Percentiles rank a stretch among this genome's conserved stretches.
phyloP scores from a whole-genome alignment of 345 rosid genomes.

The Arabidopsis thaliana region DNA sequence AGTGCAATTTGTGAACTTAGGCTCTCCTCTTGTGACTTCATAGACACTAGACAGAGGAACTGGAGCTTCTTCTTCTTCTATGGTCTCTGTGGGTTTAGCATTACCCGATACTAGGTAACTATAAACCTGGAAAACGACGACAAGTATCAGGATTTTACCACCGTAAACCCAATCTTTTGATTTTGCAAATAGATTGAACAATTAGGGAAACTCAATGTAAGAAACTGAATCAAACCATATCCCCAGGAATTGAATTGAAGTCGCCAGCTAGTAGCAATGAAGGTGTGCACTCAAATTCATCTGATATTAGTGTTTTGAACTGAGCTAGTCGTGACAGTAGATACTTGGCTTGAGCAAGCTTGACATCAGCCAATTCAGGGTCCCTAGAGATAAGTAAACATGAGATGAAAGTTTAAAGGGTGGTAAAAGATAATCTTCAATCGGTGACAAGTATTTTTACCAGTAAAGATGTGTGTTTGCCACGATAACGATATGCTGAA shows the following conservation, averaged over 20 bases:
- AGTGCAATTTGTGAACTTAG: constrained; percentile 87
- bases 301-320: constrained; percentile 62
- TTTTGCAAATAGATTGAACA: background rate
- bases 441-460: constrained; percentile 46
- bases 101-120: constrained; percentile 71
- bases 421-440: constrained; percentile 6
- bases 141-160: background rate
- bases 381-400: constrained; percentile 62
- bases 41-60: constrained; percentile 71
- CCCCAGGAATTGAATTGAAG: constrained; percentile 92
- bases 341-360: constrained; percentile 95
- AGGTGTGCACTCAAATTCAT: constrained; percentile 66
- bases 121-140: constrained; percentile 65
- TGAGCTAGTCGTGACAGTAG: constrained; percentile 67
- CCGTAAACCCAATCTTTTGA: background rate
- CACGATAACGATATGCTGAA: constrained; percentile 62
- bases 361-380: constrained; percentile 88
- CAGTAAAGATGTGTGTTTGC: constrained; percentile 95
- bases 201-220: background rate
- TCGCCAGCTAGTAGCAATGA: constrained; percentile 79
- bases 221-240: constrained; percentile 56
- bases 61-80: constrained; percentile 58
- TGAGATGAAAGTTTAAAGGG: constrained; percentile 3
- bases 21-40: constrained; percentile 76
- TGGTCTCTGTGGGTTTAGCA: constrained; percentile 28